Evolutionary conservation across 1,284 basidiomycete genomes (phyloP), one percentile per base, ranked within the genome.

Genomic region (Butyriboletus appendiculatus): DNA sequence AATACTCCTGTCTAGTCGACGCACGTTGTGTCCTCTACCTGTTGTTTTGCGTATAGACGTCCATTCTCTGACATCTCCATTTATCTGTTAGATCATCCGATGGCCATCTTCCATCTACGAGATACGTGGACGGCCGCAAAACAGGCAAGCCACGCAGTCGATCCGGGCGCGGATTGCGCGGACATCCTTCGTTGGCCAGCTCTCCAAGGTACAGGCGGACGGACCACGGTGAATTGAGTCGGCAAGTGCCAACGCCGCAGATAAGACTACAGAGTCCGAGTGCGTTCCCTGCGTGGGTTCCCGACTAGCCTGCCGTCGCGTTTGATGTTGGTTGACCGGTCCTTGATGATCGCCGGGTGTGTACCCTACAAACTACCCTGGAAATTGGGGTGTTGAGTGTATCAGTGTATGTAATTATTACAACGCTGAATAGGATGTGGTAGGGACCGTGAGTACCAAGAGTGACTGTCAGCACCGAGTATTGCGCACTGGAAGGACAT

Each of bases 151-250:
- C 15, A n/a, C 6, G 9, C 41, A 5, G 10, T 18, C 1, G 11
- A 14, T 26, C 33, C 14, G 18, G 30, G 5, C 20, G 14, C 15
- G 20, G 39, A 20, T 12, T 48, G 9, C 9, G 32, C 4, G 5
- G 9, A 12, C 50, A 14, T 9, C 1, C 9, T 32, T 33, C 10
- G 5, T 5, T 7, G 33, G 48, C 20, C 7, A n/a, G 32, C 24
- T 20, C 18, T 18, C 53, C 52, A 16, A 28, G 24, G 53, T 11
- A 30, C 49, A 32, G 49, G 28, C 48, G 24, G 20, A 34, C 14
- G 24, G 48, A 24, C n/a, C 46, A 48, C 5, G 7, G 5, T 5
- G 11, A 16, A 41, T 12, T 26, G 37, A 14, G 5, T 16, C 8
- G 28, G 4, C 26, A 32, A 32, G 20, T 34, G 28, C 32, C 30